A percentile compares a stretch with the other conserved stretches of the same genome.
phyloP scores from a whole-genome alignment of 129 eudicot species.

The Lonicera japonica region DNA sequence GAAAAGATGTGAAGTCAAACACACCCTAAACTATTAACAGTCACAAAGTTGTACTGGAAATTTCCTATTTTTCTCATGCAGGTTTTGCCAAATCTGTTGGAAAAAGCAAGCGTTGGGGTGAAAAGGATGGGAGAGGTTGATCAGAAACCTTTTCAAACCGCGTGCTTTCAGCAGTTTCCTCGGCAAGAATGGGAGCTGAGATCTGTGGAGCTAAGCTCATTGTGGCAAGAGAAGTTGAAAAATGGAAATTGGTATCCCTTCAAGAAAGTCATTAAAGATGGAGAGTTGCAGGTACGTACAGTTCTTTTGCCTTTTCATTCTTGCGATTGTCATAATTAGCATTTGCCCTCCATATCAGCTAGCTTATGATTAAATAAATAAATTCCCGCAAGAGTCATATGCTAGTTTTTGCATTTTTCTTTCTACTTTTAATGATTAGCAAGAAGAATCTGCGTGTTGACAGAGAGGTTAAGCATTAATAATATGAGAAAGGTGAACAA shows the following conservation, averaged over 20 bases:
- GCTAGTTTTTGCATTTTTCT: no score
- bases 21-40: no score
- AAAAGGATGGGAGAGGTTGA: constrained; percentile 68
- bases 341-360: no score
- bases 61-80: background rate
- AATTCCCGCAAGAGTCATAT: no score
- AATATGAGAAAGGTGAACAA: background rate
- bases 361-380: no score
- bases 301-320: constrained; percentile 8
- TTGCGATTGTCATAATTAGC: background rate
- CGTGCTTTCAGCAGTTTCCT: constrained; percentile 44
- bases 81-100: constrained; percentile 6
- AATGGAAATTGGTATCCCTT: constrained; percentile 59
- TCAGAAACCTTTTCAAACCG: constrained; percentile 53
- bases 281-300: constrained; percentile 40
- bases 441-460: no score
- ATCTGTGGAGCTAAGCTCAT: constrained; percentile 39
- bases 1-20: no score
- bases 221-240: constrained; percentile 60
- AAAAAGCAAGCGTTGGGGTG: constrained; percentile 27
- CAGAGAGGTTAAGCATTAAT: no score
- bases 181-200: constrained; percentile 38
- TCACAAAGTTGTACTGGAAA: no score
- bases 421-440: no score
- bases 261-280: constrained; percentile 36